Conservation (phyloP, 306 rosid genomes). For the Inga oerstediana region DNA sequence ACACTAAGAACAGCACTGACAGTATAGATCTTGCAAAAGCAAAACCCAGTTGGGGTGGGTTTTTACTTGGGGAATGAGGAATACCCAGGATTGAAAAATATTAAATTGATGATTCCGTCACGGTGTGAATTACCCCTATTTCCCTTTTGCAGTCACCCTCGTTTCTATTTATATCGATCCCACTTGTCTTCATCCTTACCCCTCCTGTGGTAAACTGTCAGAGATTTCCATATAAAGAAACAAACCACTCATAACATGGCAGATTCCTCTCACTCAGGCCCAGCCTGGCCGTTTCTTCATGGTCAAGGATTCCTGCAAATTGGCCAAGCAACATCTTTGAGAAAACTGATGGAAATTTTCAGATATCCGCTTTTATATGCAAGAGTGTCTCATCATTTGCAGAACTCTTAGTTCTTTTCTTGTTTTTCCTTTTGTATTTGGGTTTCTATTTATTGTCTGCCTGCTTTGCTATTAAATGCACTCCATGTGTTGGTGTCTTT, state of each 20-base stretch:
- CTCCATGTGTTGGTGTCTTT: conserved; percentile 2
- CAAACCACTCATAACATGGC: conserved; percentile 12
- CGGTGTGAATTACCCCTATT: neutral
- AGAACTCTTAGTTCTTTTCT: neutral
- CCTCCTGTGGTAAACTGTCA: conserved; percentile 27
- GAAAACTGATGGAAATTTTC: conserved; percentile 24
- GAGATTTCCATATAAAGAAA: neutral
- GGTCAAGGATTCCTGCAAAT: conserved; percentile 57
- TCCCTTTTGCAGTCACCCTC: conserved; percentile 6
- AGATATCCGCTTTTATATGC: conserved; percentile 29
- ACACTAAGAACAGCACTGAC: conserved; percentile 29
- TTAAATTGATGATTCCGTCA: conserved; percentile 11
- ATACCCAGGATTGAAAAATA: conserved; percentile 34
- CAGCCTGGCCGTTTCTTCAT: conserved; percentile 37
- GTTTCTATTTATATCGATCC: conserved; percentile 33
- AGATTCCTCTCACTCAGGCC: conserved; percentile 38
- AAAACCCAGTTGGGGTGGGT: conserved; percentile 28
- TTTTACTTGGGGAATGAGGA: conserved; percentile 43
- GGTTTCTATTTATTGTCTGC: neutral
- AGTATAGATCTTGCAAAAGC: conserved; percentile 31
- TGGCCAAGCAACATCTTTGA: conserved; percentile 53
- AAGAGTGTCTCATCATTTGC: conserved; percentile 18
- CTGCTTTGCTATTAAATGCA: conserved; percentile 28
- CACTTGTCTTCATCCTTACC: conserved; percentile 31
- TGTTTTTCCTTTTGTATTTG: neutral